Evolutionary conservation across 371 early-diverging fungal species (phyloP), one percentile per base, ranked within the genome.

Genomic region (Funneliformis caledonium): DNA sequence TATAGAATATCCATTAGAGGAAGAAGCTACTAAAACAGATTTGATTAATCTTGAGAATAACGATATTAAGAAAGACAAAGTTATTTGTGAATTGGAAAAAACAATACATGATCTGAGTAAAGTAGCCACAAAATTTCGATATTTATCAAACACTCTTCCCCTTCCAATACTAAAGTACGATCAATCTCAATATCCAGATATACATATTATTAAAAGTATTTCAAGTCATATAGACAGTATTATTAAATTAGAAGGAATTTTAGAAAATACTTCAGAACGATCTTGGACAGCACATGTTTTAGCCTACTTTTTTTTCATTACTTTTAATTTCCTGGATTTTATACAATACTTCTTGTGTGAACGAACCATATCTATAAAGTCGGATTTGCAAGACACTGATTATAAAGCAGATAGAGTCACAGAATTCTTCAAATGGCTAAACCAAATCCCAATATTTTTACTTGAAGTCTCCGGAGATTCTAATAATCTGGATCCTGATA

Each of bases 291-390:
- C 72, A 22, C 72, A 72, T 22, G 31, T 72, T 0, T 19, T 72
- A 48, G 47, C 72, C 6, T 70, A 72, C 10, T 12, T 72, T 72
- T 50, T 72, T 72, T 72, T 72, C 26, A 50, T 72, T 72, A 72
- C 72, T 11, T 72, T 72, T 72, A 48, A 31, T 72, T 72, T 72
- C 26, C n/a, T 72, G 12, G 72, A 72, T 22, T 72, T 26, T 16
- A 19, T 72, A 43, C 68, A 68, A 68, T 72, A 72, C 26, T 72
- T 72, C 50, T 72, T 26, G 12, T 72, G 72, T 22, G 72, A 72
- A 43, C 6, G 72, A 31, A 48, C 72, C 10, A 72, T 72, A 26
- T 48, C 72, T 48, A 72, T 50, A 6, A 72, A 72, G 31, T n/a
- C 50, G 48, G 72, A 72, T 72, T 14, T 50, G 14, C 72, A 72